Evolutionary conservation across 257 asterid genomes (phyloP).

Genomic region (Datura wrightii): DNA sequence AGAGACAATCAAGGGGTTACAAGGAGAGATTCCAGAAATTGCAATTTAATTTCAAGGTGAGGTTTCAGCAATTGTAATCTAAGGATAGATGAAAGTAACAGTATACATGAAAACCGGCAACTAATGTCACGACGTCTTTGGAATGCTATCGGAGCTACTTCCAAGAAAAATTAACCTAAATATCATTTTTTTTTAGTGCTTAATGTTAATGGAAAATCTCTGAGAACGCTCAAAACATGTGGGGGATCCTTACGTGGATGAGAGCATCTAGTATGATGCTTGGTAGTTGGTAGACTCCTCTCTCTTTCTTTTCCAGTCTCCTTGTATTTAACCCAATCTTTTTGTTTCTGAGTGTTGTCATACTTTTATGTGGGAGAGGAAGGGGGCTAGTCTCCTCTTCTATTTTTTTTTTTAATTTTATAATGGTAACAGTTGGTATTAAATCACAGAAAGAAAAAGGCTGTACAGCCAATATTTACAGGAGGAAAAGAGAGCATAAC

Average conservation of each 20-base stretch:
- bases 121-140: not conserved
- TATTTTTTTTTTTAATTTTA: too few species aligned
- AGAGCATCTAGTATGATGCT: not conserved
- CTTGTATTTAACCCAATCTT: not conserved
- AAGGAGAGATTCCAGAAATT: slow-evolving; percentile 8
- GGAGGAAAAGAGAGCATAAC: too few species aligned
- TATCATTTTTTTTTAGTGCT: not conserved
- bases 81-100: not conserved
- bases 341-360: not conserved
- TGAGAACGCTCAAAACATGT: slow-evolving; percentile 1
- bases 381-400: too few species aligned
- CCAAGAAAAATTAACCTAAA: slow-evolving; percentile 19
- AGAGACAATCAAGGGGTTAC: not conserved
- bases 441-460: too few species aligned
- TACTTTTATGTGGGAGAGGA: too few species aligned
- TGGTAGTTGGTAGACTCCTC: not conserved
- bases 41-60: not conserved
- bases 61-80: not conserved
- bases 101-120: not conserved
- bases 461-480: too few species aligned
- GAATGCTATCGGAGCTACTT: not conserved
- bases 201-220: not conserved
- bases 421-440: too few species aligned
- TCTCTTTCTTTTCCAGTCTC: not conserved
- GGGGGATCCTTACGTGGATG: not conserved